Evolutionary conservation across 768 basidiomycete genomes (phyloP), one percentile per base, ranked within the genome.

Genomic region (Suillus subalutaceus): DNA sequence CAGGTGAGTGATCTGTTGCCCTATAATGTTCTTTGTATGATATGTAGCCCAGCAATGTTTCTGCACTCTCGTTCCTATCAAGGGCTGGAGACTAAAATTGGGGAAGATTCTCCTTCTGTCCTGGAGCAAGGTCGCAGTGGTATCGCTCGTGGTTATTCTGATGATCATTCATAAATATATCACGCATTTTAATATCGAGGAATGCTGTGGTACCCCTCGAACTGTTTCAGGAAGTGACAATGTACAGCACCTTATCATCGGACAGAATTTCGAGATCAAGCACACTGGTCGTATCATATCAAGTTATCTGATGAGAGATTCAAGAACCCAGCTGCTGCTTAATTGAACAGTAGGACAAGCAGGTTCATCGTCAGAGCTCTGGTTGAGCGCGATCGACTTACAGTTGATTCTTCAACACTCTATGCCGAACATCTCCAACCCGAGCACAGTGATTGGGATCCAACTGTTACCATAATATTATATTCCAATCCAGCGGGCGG

Each of bases 51-150:
- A 94, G 86, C 50, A 83, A 87, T 69, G 72, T 95, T 91, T 78
- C 79, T 97, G 20, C 87, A 90, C 37, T 79, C 80, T 18, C 86
- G 96, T 57, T 87, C 86, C 0, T 99, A 91, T 78, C 86, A 84
- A 52, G 97, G 97, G 1, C 81, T 98, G 32, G 96, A 98, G 66
- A 79, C 86, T 26, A 84, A 91, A 10, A 71, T 90, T 13, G 94
- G 93, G 0, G 81, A 92, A 74, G 93, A 97, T 72, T 85, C 82
- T 1, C 96, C 96, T 0, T 86, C 91, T 67, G 75, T 90, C 48
- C 76, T 99, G 66, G 94, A 97, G 78, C 92, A 97, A 75, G 97
- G 97, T 0, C 80, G 95, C 56, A 92, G 86, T 69, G 97, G 97
- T 6, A 90, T 97, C 56, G 95, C 97, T 46, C 85, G 90, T 67